These are phyloP conservation scores for Myxozyma melibiosi DNA, from an alignment of 805 yeast genomes.

Conservation along the genomic window DNA sequence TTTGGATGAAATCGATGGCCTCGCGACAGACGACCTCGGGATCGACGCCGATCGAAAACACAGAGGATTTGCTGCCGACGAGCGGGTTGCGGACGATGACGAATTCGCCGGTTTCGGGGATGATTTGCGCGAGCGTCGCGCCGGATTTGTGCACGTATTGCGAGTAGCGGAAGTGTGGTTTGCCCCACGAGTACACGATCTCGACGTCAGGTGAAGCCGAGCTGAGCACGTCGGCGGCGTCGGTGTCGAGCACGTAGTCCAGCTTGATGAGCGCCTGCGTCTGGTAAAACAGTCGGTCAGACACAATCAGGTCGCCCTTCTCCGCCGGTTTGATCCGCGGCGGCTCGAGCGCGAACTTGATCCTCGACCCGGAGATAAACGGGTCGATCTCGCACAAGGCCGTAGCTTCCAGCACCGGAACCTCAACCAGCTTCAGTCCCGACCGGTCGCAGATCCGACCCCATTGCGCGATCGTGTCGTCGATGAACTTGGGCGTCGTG, in stretches of 20 bases:
- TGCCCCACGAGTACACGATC: slow-evolving; percentile 88
- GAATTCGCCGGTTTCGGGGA: slow-evolving; percentile 30
- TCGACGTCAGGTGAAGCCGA: slow-evolving; percentile 51
- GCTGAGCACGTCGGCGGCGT: slow-evolving; percentile 55
- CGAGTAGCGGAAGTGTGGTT: slow-evolving; percentile 74
- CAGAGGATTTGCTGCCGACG: slow-evolving; percentile 13
- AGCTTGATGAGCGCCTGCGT: slow-evolving; percentile 65
- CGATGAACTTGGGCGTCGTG: slow-evolving; percentile 81
- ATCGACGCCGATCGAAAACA: slow-evolving; percentile 9
- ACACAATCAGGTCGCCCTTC: slow-evolving; percentile 11
- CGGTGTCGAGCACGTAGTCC: slow-evolving; percentile 79
- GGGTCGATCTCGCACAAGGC: slow-evolving; percentile 77
- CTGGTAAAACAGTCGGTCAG: slow-evolving; percentile 69
- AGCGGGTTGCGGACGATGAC: slow-evolving; percentile 29
- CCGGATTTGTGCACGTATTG: slow-evolving; percentile 93
- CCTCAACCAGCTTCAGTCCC: slow-evolving; percentile 79
- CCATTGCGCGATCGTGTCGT: slow-evolving; percentile 76
- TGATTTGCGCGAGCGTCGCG: slow-evolving; percentile 64
- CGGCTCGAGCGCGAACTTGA: slow-evolving; percentile 69
- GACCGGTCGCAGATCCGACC: slow-evolving; percentile 81
- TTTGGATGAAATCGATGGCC: slow-evolving; percentile 27
- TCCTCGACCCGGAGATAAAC: slow-evolving; percentile 79
- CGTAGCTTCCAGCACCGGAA: slow-evolving; percentile 87
- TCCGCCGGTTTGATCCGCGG: slow-evolving; percentile 42
- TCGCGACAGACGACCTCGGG: slow-evolving; percentile 27